Evolutionary conservation across 1,284 basidiomycete genomes (phyloP), one percentile per base, ranked within the genome.

Genomic region (Apiotrichum brassicae): DNA sequence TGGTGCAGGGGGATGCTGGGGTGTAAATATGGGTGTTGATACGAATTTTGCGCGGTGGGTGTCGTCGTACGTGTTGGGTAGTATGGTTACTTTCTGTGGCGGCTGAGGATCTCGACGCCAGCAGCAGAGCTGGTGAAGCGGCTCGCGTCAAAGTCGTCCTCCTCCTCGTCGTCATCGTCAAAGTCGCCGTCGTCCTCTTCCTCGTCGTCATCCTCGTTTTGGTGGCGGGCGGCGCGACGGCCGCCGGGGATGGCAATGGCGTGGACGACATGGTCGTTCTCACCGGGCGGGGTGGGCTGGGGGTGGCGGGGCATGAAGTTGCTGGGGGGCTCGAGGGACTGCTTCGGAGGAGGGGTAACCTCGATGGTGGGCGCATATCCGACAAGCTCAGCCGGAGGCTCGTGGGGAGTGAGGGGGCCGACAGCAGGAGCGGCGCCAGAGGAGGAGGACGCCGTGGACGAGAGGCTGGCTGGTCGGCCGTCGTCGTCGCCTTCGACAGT

Each of bases 71-170:
- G n/a, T n/a, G 12, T 2, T 38, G 37, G 37, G 37, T 24, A 23
- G 7, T 5, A 6, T 4, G 2, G 6, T n/a, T 24, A 26, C 44
- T 33, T 41, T 45, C 64, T 64, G 53, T 73, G 71, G 26, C 68
- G 62, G 39, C 64, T 64, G 40, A 73, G 55, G 11, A 68, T 62
- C 54, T 73, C 71, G 25, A 73, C 61, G 32, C 70, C 71, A 22
- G 70, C 70, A 4, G 71, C 71, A 25, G 61, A 60, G 12, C 59
- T 57, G 13, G 68, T 70, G 12, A 64, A 32, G 44, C 56, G 39
- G 36, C 34, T 35, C 14, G 9, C 61, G 14, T 63, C 62, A 49
- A 61, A 61, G 36, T 69, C 66, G 13, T 51, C 56, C 44, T 65
- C 63, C 22, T 63, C 63, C 28, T 58, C 60, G 6, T 52, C 56